Base-by-base conservation (phyloP, 495 filamentous ascomycete genomes). In the Talaromyces liani region DNA sequence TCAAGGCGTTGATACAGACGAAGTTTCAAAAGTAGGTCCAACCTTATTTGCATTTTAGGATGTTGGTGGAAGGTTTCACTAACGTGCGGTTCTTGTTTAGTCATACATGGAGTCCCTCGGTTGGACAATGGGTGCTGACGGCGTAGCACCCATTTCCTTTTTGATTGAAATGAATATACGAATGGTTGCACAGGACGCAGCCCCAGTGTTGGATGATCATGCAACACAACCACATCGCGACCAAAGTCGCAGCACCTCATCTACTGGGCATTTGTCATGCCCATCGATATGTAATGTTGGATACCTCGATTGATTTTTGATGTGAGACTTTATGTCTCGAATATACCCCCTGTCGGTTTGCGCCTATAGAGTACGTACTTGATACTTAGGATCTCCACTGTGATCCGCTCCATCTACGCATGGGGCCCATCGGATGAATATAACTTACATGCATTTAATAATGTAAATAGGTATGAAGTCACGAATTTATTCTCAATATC, bases 11-110 rank as follows among this genome's bases (percentile, higher is more conserved):
- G 66, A 75, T 75, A 1, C 54, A 68, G 5, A 85, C 77, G 0
- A 72, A 79, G 7, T 85, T 78, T 63, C 68, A 85, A 61, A 77
- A 80, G 85, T 87, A 72, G 72, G 82, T 75, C 27, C 25, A 20
- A 25, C 4, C 39, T 59, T 60, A 7, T 10, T 20, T 22, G 27
- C 36, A 1, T 3, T 22, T 24, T 24, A 24, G n/a, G 20, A 10
- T 34, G 53, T 53, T 39, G 22, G 2, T 20, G 2, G 24, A 6
- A 10, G 25, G 9, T 22, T 14, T 6, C 54, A 27, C 16, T 59
- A 60, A 60, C 66, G 71, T 53, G 71, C 61, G 27, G 27, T 27
- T 27, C 27, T 27, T 3, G 27, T 9, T 31, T 51, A 78, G 74
- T 64, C 71, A 77, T 63, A 76, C 72, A 22, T 79, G 72, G 72